These are phyloP conservation scores for Ehretia macrophylla DNA, from an alignment of 257 asterid genomes.

Conservation along the genomic window DNA sequence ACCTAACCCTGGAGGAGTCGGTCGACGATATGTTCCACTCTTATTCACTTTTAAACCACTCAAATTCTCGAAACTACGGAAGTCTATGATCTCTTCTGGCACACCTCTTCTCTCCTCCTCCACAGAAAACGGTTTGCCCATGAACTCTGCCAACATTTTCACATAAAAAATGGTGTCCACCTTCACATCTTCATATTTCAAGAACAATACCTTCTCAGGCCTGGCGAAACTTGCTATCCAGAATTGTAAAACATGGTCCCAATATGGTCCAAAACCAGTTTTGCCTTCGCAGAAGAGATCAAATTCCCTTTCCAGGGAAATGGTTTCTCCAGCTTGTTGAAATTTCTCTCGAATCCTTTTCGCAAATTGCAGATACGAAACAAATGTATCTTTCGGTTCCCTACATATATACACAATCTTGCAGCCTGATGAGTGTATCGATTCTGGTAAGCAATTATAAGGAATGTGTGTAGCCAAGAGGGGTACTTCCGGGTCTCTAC, in stretches of 20 bases:
- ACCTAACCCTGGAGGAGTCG: constrained; percentile 21
- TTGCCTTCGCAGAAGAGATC: constrained; percentile 27
- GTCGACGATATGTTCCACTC: constrained; percentile 14
- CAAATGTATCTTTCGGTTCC: constrained; percentile 44
- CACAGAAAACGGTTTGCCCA: constrained; percentile 37
- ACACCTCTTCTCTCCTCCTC: constrained; percentile 38
- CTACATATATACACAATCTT: constrained; percentile 40
- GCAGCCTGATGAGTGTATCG: constrained; percentile 23
- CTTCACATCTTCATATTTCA: constrained; percentile 52
- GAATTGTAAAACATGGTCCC: constrained; percentile 62
- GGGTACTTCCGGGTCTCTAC: constrained; percentile 1
- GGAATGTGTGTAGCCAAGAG: constrained; percentile 48
- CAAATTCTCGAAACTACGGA: constrained; percentile 15
- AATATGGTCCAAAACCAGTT: constrained; percentile 42
- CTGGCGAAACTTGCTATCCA: constrained; percentile 36
- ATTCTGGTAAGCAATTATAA: constrained; percentile 22
- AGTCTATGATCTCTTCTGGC: constrained; percentile 23
- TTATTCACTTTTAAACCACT: constrained; percentile 42
- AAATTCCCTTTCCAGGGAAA: background rate
- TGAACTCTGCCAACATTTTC: constrained; percentile 39
- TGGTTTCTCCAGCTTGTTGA: constrained; percentile 17
- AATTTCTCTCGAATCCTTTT: constrained; percentile 7
- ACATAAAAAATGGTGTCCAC: constrained; percentile 7
- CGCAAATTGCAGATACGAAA: constrained; percentile 35
- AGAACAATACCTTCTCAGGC: constrained; percentile 37